Base-by-base conservation (phyloP, 345 rosid species). In the Salix exigua region DNA sequence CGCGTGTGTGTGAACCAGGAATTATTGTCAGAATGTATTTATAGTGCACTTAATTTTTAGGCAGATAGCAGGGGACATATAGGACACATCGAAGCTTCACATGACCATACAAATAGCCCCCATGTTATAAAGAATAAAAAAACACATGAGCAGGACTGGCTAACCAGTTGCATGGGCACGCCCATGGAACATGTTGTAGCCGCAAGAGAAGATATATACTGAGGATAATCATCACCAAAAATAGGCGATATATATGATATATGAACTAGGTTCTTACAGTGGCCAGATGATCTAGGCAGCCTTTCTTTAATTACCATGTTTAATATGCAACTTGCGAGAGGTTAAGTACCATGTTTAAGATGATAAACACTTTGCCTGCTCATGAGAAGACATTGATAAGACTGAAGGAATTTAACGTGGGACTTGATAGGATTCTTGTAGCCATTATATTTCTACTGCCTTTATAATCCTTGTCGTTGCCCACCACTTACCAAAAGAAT, bases 221-320 rank as follows among this genome's bases (percentile, higher is more conserved):
- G 21, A 19, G 58, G 76, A 73, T 63, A 44, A 73, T 42, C 76
- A 73, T 62, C 68, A 35, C 68, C 18, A 12, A 38, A 61, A n/a
- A 40, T 16, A 73, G n/a, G 68, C 21, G 64, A 63, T 51, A 31
- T 28, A 7, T 35, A n/a, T 40, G 53, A 31, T 28, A 7, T 35
- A n/a, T 40, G 53, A 55, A 37, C 65, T 33, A 55, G 3, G 58
- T 48, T 69, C 33, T 9, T 58, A 23, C 3, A 64, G 23, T 25
- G 26, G 58, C 58, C 26, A 73, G 18, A 31, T 23, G 7, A 13
- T 50, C 31, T 16, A 35, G 44, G 9, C 2, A 71, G 14, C 12
- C n/a, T 71, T 31, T 12, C 40, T 53, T 40, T 40, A 40, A 40
- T 9, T 40, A 40, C 44, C 44, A 18, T 18, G 23, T 6, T 19